phyloP scores from a whole-genome alignment of 352 stramenopile species.

The Globisporangium paroecandrum region DNA sequence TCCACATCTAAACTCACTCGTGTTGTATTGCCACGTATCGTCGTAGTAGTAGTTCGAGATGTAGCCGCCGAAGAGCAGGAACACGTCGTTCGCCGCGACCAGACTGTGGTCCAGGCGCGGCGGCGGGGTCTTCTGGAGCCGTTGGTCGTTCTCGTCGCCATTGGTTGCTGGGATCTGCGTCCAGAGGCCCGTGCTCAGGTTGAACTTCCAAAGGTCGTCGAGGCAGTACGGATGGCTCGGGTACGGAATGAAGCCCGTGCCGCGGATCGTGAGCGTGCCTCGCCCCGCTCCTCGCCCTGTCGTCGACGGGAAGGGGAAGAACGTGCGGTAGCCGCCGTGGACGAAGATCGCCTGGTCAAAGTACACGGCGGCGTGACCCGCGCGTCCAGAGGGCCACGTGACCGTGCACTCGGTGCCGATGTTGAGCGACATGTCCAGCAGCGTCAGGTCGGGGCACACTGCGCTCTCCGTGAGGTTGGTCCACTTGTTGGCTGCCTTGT shows the following conservation, averaged over 20 bases:
- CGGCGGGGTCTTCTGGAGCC: slow-evolving; percentile 35
- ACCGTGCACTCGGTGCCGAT: slow-evolving; percentile 74
- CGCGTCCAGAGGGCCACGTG: slow-evolving; percentile 85
- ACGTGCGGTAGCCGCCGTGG: slow-evolving; percentile 93
- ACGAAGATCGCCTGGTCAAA: slow-evolving; percentile 81
- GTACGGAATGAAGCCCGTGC: slow-evolving; percentile 81
- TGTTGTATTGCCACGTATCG: slow-evolving; percentile 96
- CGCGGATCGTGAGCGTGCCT: slow-evolving; percentile 46
- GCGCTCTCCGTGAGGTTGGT: slow-evolving; percentile 65
- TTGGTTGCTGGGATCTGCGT: slow-evolving; percentile 38
- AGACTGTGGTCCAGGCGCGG: slow-evolving; percentile 83
- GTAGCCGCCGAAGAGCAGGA: slow-evolving; percentile 94
- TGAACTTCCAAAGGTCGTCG: slow-evolving; percentile 93
- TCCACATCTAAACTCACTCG: slow-evolving; percentile 39
- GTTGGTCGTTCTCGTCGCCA: slow-evolving; percentile 13
- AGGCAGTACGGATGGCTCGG: slow-evolving; percentile 93
- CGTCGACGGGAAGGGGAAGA: slow-evolving; percentile 93
- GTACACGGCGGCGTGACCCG: slow-evolving; percentile 80
- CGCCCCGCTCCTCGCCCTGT: slow-evolving; percentile 73
- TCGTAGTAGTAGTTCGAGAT: slow-evolving; percentile 92
- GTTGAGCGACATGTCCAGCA: slow-evolving; percentile 57
- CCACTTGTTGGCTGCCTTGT: slow-evolving; percentile 64
- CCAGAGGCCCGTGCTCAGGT: slow-evolving; percentile 86
- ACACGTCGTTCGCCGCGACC: slow-evolving; percentile 64
- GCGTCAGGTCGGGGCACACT: slow-evolving; percentile 54